phyloP scores from a whole-genome alignment of 305 asterid genomes.

The Ilex paraguariensis region DNA sequence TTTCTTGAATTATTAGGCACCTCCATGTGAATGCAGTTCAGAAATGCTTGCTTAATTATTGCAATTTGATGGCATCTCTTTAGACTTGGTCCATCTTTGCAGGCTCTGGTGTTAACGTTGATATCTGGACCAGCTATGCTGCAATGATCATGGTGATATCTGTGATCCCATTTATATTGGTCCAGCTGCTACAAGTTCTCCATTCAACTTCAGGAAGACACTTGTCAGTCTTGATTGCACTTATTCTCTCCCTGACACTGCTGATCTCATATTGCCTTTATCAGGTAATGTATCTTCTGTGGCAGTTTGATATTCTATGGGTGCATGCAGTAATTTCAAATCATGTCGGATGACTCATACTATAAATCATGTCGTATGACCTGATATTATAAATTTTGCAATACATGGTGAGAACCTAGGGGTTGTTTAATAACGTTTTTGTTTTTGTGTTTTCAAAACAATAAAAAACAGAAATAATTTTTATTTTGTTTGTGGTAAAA shows the following conservation, averaged over 20 bases:
- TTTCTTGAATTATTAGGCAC: too few species aligned
- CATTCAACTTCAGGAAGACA: conserved; percentile 57
- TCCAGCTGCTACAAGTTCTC: conserved; percentile 68
- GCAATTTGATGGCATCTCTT: neutral
- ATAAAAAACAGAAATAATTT: too few species aligned
- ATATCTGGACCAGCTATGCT: conserved; percentile 24
- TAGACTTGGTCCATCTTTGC: neutral
- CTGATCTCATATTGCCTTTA: conserved; percentile 76
- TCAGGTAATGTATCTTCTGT: conserved; percentile 53
- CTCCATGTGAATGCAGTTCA: too few species aligned
- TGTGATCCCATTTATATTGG: conserved; percentile 14
- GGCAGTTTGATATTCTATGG: neutral
- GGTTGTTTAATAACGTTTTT: neutral
- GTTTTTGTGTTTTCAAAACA: too few species aligned
- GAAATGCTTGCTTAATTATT: neutral
- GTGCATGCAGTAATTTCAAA: neutral
- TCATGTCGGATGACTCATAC: conserved; percentile 4
- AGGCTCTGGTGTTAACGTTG: conserved; percentile 21
- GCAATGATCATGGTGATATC: conserved; percentile 18
- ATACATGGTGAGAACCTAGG: neutral
- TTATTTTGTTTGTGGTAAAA: neutral
- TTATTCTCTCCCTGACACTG: conserved; percentile 56
- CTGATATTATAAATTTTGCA: neutral
- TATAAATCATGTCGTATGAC: neutral
- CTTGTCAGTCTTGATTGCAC: conserved; percentile 66